These are phyloP conservation scores for Lodderomyces jiufengensis DNA, from an alignment of 1,139 yeast species.

Conservation along the genomic window DNA sequence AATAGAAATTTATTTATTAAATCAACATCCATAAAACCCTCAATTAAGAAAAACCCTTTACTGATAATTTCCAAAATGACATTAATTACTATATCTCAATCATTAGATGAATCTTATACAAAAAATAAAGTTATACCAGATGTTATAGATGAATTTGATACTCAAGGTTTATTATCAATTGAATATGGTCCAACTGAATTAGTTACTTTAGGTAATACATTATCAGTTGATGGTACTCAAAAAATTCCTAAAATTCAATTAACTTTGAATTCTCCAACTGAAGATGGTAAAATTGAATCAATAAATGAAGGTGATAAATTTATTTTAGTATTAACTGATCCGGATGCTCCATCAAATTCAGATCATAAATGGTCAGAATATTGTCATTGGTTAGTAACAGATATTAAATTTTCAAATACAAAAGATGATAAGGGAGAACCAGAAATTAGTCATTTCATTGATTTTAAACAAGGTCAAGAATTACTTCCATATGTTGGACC, in stretches of 20 bases:
- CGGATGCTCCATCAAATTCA: slow-evolving; percentile 83
- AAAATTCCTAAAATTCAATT: slow-evolving; percentile 60
- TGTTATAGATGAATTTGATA: slow-evolving; percentile 47
- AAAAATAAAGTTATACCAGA: slow-evolving; percentile 65
- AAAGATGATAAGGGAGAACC: slow-evolving; percentile 23
- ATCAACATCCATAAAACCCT: no score
- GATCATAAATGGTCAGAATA: slow-evolving; percentile 89
- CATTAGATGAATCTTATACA: slow-evolving; percentile 56
- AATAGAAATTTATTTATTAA: not conserved
- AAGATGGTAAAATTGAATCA: slow-evolving; percentile 33
- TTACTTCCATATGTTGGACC: slow-evolving; percentile 63
- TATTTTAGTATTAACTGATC: slow-evolving; percentile 80
- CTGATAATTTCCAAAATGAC: slow-evolving; percentile 12
- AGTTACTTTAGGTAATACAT: slow-evolving; percentile 78
- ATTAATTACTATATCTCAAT: slow-evolving; percentile 59
- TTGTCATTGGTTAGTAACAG: slow-evolving; percentile 72
- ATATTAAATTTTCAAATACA: slow-evolving; percentile 46
- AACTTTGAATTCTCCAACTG: slow-evolving; percentile 50
- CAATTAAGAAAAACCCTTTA: not conserved
- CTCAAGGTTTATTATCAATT: slow-evolving; percentile 46
- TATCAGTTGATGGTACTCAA: slow-evolving; percentile 65
- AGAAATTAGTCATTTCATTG: slow-evolving; percentile 35
- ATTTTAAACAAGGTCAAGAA: slow-evolving; percentile 36
- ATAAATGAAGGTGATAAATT: slow-evolving; percentile 52
- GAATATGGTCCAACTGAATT: slow-evolving; percentile 51